A percentile compares a stretch with the other conserved stretches of the same genome.
These are phyloP conservation scores for Hericium rajendrae DNA, from an alignment of 768 basidiomycete species.

Conservation along the genomic window DNA sequence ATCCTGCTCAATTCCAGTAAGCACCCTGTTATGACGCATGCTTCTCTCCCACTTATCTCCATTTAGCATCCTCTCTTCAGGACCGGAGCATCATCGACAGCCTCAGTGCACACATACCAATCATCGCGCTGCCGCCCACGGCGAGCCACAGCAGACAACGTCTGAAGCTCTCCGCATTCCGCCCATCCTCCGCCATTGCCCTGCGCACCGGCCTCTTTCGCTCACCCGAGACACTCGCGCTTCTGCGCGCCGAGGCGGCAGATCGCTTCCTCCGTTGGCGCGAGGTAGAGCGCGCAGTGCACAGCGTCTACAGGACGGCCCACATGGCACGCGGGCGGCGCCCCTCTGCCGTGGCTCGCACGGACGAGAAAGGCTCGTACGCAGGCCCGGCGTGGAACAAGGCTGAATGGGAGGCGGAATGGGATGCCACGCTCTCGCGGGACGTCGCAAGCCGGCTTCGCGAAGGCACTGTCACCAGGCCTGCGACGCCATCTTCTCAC, in stretches of 20 bases:
- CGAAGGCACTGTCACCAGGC: slow-evolving; percentile 21
- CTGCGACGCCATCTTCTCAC: slow-evolving; percentile 3
- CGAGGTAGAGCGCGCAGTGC: slow-evolving; percentile 52
- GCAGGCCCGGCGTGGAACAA: slow-evolving; percentile 38
- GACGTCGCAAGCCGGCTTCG: slow-evolving; percentile 47
- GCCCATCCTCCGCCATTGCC: slow-evolving; percentile 38
- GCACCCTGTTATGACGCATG: not conserved
- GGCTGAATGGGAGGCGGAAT: slow-evolving; percentile 57
- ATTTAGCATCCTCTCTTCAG: slow-evolving; percentile 12
- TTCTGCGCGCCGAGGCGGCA: slow-evolving; percentile 52
- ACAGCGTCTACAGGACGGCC: slow-evolving; percentile 24
- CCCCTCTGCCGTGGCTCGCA: not conserved
- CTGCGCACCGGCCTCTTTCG: slow-evolving; percentile 55
- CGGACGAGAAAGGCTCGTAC: not conserved
- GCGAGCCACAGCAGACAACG: not conserved
- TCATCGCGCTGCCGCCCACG: slow-evolving; percentile 38
- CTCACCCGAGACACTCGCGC: slow-evolving; percentile 48
- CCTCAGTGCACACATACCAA: slow-evolving; percentile 45
- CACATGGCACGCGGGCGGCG: not conserved
- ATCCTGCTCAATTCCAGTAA: slow-evolving; percentile 38
- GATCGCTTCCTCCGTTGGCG: slow-evolving; percentile 67
- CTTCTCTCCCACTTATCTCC: not conserved
- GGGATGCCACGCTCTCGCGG: slow-evolving; percentile 48
- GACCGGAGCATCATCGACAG: slow-evolving; percentile 28
- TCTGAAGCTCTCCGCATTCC: slow-evolving; percentile 40